Conservation (phyloP, 2,329 filamentous ascomycete genomes). For the Xylaria sp. region DNA sequence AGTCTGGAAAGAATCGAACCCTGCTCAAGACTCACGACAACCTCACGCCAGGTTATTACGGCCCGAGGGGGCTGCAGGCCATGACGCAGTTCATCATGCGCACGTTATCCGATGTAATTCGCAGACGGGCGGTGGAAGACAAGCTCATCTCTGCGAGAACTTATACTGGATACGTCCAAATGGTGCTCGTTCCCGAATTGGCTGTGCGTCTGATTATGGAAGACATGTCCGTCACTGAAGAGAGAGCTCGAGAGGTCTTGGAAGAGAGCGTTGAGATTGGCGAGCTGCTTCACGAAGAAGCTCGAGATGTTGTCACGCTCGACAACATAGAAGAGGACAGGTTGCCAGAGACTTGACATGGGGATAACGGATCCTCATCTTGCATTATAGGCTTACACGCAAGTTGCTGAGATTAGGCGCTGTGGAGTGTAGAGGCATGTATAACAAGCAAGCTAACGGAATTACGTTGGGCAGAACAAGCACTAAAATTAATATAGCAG, state of each 20-base stretch:
- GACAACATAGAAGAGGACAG: slow-evolving; percentile 44
- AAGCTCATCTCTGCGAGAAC: slow-evolving; percentile 73
- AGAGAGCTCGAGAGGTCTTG: slow-evolving; percentile 66
- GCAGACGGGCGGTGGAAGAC: slow-evolving; percentile 71
- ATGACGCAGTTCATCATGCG: slow-evolving; percentile 77
- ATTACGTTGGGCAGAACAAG: background rate
- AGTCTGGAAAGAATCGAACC: slow-evolving; percentile 68
- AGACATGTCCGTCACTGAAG: slow-evolving; percentile 60
- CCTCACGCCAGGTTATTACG: slow-evolving; percentile 84
- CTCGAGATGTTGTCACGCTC: slow-evolving; percentile 62
- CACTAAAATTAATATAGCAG: background rate
- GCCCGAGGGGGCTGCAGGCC: slow-evolving; percentile 74
- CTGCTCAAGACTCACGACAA: slow-evolving; percentile 67
- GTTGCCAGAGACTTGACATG: background rate
- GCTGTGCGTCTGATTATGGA: slow-evolving; percentile 66
- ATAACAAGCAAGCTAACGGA: slow-evolving; percentile 8
- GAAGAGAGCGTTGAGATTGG: slow-evolving; percentile 75
- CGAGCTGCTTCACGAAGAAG: slow-evolving; percentile 73
- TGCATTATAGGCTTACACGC: background rate
- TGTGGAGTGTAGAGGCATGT: background rate
- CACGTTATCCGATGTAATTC: slow-evolving; percentile 68
- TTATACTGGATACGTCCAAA: slow-evolving; percentile 75
- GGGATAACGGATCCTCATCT: background rate
- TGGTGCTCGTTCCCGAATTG: slow-evolving; percentile 80
- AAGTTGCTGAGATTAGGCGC: background rate